Evolutionary conservation across 495 filamentous ascomycete species (phyloP).

Genomic region (Podospora appendiculata): DNA sequence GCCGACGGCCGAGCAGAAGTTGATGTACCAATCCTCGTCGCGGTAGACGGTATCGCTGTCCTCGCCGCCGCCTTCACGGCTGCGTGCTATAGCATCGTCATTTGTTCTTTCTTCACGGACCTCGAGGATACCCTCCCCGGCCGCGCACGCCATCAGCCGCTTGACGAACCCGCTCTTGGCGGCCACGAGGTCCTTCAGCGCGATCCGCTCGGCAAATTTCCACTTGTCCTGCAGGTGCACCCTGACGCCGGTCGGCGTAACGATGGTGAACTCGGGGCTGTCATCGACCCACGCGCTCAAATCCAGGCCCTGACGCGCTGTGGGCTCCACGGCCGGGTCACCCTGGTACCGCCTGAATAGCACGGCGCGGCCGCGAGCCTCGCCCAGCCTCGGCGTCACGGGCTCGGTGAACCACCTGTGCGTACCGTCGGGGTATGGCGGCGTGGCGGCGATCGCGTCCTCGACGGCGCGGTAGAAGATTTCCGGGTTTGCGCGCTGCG

Average conservation of each 20-base stretch:
- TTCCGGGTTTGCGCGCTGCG: conserved; percentile 44
- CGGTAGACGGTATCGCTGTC: not conserved
- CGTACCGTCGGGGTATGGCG: conserved; percentile 37
- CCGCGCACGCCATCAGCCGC: conserved; percentile 16
- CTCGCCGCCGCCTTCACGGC: not conserved
- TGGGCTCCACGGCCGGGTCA: conserved; percentile 51
- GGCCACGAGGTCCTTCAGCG: conserved; percentile 17
- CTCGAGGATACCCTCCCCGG: not conserved
- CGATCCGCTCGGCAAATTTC: conserved; percentile 18
- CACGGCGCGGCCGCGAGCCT: conserved; percentile 72
- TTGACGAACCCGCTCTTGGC: conserved; percentile 16
- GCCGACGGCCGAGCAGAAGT: conserved; percentile 24
- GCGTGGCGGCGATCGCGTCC: conserved; percentile 10
- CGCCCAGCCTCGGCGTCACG: conserved; percentile 67
- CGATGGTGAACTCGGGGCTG: conserved; percentile 47
- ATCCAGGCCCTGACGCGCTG: conserved; percentile 69
- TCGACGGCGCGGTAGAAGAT: conserved; percentile 18
- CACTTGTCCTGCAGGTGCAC: conserved; percentile 25
- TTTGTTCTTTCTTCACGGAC: too few species aligned
- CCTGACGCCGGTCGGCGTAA: conserved; percentile 11
- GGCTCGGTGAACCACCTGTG: conserved; percentile 67
- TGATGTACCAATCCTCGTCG: conserved; percentile 19
- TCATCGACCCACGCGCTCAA: conserved; percentile 76
- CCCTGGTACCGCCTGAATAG: conserved; percentile 74
- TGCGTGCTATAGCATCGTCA: too few species aligned